phyloP scores from a whole-genome alignment of 2,329 filamentous ascomycete genomes.

The Colletotrichum sp. region DNA sequence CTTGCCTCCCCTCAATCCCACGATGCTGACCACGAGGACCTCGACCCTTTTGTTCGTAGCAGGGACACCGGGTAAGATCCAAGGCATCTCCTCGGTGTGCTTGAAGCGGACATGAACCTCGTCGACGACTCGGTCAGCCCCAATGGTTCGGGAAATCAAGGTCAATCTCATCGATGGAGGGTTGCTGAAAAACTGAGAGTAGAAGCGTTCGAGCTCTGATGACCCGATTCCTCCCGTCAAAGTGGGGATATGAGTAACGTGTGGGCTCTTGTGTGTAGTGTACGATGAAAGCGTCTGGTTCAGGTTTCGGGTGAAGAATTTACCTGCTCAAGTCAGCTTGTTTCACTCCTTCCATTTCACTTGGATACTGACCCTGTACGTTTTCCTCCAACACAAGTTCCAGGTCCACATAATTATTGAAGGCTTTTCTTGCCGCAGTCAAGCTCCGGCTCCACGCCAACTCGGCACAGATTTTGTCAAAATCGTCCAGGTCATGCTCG shows the following conservation, averaged over 20 bases:
- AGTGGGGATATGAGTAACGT: slow-evolving; percentile 73
- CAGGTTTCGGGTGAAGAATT: slow-evolving; percentile 63
- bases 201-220: slow-evolving; percentile 64
- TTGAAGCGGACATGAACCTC: slow-evolving; percentile 66
- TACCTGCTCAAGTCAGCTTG: slow-evolving; percentile 32
- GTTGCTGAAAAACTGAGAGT: slow-evolving; percentile 69
- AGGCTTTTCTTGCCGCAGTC: slow-evolving; percentile 62
- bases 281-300: slow-evolving; percentile 66
- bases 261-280: slow-evolving; percentile 66
- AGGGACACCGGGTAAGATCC: slow-evolving; percentile 65
- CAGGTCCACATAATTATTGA: slow-evolving; percentile 67
- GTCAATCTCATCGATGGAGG: slow-evolving; percentile 64
- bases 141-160: slow-evolving; percentile 68
- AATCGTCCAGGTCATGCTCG: slow-evolving; percentile 72
- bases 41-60: slow-evolving; percentile 57
- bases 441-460: slow-evolving; percentile 74
- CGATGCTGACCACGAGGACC: slow-evolving; percentile 63
- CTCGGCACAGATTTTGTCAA: slow-evolving; percentile 66
- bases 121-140: slow-evolving; percentile 68
- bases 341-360: accelerated
- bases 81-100: slow-evolving; percentile 62
- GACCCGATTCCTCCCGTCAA: slow-evolving; percentile 68
- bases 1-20: slow-evolving; percentile 63
- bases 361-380: slow-evolving; percentile 53
- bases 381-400: slow-evolving; percentile 72